These are phyloP conservation scores for Halophytophthora polymorphica DNA, from an alignment of 352 stramenopile genomes.

Conservation along the genomic window DNA sequence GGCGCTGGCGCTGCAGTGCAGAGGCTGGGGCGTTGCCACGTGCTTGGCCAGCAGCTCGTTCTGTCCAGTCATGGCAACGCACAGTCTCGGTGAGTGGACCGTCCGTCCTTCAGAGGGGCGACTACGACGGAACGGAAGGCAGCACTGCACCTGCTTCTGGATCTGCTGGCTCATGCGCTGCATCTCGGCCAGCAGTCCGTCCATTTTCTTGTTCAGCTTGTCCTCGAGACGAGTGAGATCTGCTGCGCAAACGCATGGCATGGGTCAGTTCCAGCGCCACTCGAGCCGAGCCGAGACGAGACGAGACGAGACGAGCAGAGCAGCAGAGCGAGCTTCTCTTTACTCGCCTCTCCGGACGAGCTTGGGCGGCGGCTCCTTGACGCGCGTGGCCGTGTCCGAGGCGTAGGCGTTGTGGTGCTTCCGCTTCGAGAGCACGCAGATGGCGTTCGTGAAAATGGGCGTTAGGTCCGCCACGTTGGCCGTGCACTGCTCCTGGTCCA, in stretches of 20 bases:
- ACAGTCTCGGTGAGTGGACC: background rate
- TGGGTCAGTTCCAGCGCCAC: background rate
- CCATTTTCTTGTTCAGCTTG: slow-evolving; percentile 50
- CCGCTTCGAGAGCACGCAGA: slow-evolving; percentile 84
- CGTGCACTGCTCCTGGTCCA: slow-evolving; percentile 81
- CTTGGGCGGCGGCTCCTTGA: slow-evolving; percentile 56
- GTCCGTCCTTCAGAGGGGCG: slow-evolving; percentile 3
- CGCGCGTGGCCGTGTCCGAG: slow-evolving; percentile 39
- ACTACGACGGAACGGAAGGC: background rate
- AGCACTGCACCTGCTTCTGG: slow-evolving; percentile 49
- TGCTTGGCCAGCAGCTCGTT: slow-evolving; percentile 50
- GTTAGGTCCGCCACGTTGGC: slow-evolving; percentile 75
- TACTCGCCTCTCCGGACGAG: slow-evolving; percentile 55
- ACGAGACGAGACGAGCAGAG: too few species aligned
- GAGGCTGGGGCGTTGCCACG: slow-evolving; percentile 23
- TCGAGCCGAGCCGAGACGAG: background rate
- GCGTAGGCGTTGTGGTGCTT: slow-evolving; percentile 58
- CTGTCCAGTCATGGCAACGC: slow-evolving; percentile 7
- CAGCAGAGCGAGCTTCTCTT: background rate
- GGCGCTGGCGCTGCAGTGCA: slow-evolving; percentile 25
- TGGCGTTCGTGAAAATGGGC: slow-evolving; percentile 82
- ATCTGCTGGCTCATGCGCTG: slow-evolving; percentile 53
- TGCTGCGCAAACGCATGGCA: slow-evolving; percentile 17
- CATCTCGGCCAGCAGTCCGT: slow-evolving; percentile 50
- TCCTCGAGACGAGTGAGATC: slow-evolving; percentile 64